phyloP scores from a whole-genome alignment of 2,329 filamentous ascomycete species.

The Penicillium freii region DNA sequence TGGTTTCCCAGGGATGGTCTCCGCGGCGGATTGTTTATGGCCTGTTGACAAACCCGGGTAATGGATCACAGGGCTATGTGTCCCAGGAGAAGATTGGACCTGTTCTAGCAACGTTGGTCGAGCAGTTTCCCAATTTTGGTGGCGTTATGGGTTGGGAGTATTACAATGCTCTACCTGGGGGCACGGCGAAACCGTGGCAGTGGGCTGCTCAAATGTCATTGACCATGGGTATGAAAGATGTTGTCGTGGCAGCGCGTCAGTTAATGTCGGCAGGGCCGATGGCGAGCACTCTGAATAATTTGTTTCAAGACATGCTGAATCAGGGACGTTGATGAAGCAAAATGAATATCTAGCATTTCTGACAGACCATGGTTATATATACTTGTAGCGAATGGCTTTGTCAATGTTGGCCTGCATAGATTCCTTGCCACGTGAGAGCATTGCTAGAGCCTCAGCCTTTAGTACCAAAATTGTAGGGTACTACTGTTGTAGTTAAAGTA shows the following conservation, averaged over 20 bases:
- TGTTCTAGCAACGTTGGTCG: slow-evolving; percentile 57
- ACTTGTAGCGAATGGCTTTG: background rate
- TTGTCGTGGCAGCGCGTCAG: slow-evolving; percentile 36
- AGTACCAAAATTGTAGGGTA: background rate
- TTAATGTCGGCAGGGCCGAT: slow-evolving; percentile 29
- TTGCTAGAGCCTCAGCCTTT: no score
- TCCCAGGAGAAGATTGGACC: slow-evolving; percentile 56
- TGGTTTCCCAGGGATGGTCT: slow-evolving; percentile 62
- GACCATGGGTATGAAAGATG: slow-evolving; percentile 44
- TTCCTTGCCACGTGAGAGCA: background rate
- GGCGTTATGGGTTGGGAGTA: slow-evolving; percentile 97
- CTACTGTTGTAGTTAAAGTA: background rate
- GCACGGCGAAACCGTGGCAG: slow-evolving; percentile 63
- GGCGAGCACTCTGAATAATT: slow-evolving; percentile 32
- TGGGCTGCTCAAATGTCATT: slow-evolving; percentile 71
- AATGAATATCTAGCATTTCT: background rate
- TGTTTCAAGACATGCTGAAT: slow-evolving; percentile 33
- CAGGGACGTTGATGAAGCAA: slow-evolving; percentile 13
- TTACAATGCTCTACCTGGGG: slow-evolving; percentile 75
- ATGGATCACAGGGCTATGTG: slow-evolving; percentile 66
- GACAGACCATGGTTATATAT: background rate
- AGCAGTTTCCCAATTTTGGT: slow-evolving; percentile 68
- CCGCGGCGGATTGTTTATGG: slow-evolving; percentile 74
- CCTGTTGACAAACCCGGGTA: slow-evolving; percentile 72
- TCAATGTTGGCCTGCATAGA: background rate